Evolutionary conservation across 176 grass and related monocot genomes (phyloP), one percentile per base, ranked within the genome.

Genomic region (Oryza nivara): DNA sequence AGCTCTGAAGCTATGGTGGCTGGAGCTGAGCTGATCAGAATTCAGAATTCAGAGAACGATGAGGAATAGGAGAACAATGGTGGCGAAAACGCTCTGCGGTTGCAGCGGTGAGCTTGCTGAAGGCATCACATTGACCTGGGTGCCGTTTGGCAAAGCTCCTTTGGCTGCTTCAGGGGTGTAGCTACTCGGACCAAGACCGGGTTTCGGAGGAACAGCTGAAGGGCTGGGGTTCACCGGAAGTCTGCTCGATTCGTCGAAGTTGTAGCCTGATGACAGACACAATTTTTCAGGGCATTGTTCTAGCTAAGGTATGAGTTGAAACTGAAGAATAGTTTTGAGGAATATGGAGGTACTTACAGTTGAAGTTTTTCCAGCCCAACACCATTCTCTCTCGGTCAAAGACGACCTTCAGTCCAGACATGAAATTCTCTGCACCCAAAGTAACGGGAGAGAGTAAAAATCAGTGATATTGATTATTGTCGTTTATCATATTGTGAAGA

Each of bases 341-440:
- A 20, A 70, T 77, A 64, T 69, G 22, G 51, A 38, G 36, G 30
- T 78, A 78, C 97, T 94, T 82, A 99, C 97, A 99, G 26, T 99
- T 36, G 49, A 88, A 92, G 3, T 41, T 61, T 83, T 94, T 85
- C 97, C 97, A 99, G 16, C 93, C 93, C 88, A 99, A 77, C 22
- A 96, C 49, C 11, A 79, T 75, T 64, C 92, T 86, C 80, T 99
- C 93, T 16, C 90, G 72, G 72, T 99, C 88, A 68, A 99, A 99
- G 46, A 99, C 92, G 67, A 99, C 46, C 34, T 90, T 94, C 30
- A 89, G 88, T 3, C 97, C 97, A 4, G 88, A 86, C 90, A 99
- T 74, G 65, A 94, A 99, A 58, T 99, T 99, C 84, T 99, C 97
- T 99, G 91, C 88, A 87, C 0, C n/a, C n/a, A 67, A 82, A 80